Evolutionary conservation across 2,329 filamentous ascomycete species (phyloP), one percentile per base, ranked within the genome.

Genomic region (Cladosporium velox): DNA sequence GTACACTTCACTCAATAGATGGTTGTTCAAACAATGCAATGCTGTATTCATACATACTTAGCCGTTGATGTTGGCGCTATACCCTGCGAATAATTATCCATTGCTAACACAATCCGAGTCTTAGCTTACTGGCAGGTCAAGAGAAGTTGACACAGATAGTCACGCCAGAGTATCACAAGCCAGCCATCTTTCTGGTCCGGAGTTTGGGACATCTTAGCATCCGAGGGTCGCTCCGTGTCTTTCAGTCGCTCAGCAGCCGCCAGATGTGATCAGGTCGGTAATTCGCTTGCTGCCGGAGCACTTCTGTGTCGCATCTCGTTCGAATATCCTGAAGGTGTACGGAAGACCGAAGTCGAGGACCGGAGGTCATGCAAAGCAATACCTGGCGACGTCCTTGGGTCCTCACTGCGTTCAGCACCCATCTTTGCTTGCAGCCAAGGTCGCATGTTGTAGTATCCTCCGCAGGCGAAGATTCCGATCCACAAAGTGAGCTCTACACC

Each of bases 401-500:
- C 49, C 35, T 35, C 54, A 59, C 35, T 35, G 3, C 32, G n/a
- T 11, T 21, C 21, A 7, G 32, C 34, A 10, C 68, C 68, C 44
- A 78, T 65, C 68, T 76, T 81, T 62, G 76, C 73, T 66, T 75
- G 76, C 0, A 86, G 67, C 86, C 86, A 89, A 1, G 88, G 88
- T 14, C 82, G 64, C 2, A 91, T 74, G 69, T 90, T 90, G 71
- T 87, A 90, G 67, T 88, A 88, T 1, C 83, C 86, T 0, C 88
- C 89, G 66, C 85, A 88, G 0, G 84, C 83, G 75, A 90, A 88
- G 2, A 91, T 83, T 0, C 89, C 89, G 51, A 86, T 81, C 89
- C 89, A 91, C 1, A 91, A 79, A 0, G 82, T 78, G 61, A 91
- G 80, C 74, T 91, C 89, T 0, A 85, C 86, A 0, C 84, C 86